phyloP scores from a whole-genome alignment of 1,284 basidiomycete species.

The Sporisorium scitamineum region DNA sequence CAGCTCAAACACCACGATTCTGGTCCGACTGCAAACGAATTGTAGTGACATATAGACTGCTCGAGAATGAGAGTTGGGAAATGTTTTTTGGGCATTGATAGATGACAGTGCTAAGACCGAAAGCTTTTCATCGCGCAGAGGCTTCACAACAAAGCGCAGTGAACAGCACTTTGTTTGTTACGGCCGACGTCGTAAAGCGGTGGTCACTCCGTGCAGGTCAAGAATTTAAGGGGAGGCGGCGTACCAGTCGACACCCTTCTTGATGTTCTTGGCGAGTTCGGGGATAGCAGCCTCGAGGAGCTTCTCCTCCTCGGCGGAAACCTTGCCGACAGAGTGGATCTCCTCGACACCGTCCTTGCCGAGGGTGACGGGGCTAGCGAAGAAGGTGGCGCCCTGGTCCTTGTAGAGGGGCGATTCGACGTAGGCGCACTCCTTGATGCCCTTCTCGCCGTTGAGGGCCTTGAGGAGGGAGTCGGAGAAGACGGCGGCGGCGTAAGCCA shows the following conservation, averaged over 20 bases:
- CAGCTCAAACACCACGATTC: no score
- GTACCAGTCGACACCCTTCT: slow-evolving; percentile 67
- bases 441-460: slow-evolving; percentile 88
- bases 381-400: slow-evolving; percentile 75
- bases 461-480: slow-evolving; percentile 80
- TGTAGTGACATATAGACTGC: no score
- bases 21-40: no score
- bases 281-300: slow-evolving; percentile 66
- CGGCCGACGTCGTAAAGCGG: no score
- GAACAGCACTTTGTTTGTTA: background rate
- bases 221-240: slow-evolving; percentile 58
- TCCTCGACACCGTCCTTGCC: slow-evolving; percentile 66
- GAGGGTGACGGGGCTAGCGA: slow-evolving; percentile 65
- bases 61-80: background rate
- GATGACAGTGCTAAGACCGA: background rate
- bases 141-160: no score
- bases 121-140: background rate
- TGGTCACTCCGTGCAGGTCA: no score
- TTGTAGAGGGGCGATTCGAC: slow-evolving; percentile 84
- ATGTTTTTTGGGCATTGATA: background rate
- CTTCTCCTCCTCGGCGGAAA: slow-evolving; percentile 68
- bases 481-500: slow-evolving; percentile 79
- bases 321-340: slow-evolving; percentile 66
- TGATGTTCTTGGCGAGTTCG: slow-evolving; percentile 69
- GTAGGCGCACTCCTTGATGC: slow-evolving; percentile 85